Base-by-base conservation (phyloP, 1,284 basidiomycete species). In the Irpex sp. region DNA sequence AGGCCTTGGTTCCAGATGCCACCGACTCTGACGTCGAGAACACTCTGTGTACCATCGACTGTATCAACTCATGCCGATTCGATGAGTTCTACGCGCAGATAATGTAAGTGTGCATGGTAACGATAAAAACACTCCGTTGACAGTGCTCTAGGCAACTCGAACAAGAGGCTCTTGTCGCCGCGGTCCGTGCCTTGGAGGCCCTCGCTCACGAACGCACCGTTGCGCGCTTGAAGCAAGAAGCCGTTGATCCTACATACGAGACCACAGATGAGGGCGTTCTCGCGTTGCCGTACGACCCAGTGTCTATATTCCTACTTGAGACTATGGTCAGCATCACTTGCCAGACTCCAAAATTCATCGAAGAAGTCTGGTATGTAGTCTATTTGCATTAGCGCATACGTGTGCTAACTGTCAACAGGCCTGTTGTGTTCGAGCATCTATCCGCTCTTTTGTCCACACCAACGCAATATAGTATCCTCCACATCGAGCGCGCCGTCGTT, bases 401-500 rank as follows among this genome's bases (percentile, higher is more conserved):
- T 49, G 2, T 21, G 54, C 57, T 65, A 12, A 56, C 6, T 7
- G n/a, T 8, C 58, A 18, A 49, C 66, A 95, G 93, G 93, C 92
- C 94, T 0, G 86, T 94, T 66, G 85, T 95, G 5, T 96, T 97
- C 69, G 94, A 97, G 69, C 94, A 97, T 72, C 77, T 98, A 36
- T 91, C 91, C 0, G 82, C 88, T 1, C 76, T 99, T 28, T 78
- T 99, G 18, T 85, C 86, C 5, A 81, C 88, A 1, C 85, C 96
- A 0, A 81, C 82, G 23, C 87, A 89, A 61, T 96, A 95, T 72
- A 96, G 94, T 69, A 85, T 94, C 16, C 80, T 98, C 56, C 83
- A 98, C 54, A 91, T 98, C 48, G 97, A 99, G 73, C 85, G 97
- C n/a, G 95, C 96, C 1, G 91, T 98, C 1, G 94, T 96, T n/a